Evolutionary conservation across 495 filamentous ascomycete genomes (phyloP).

Genomic region (Lasiosphaeria ovina): DNA sequence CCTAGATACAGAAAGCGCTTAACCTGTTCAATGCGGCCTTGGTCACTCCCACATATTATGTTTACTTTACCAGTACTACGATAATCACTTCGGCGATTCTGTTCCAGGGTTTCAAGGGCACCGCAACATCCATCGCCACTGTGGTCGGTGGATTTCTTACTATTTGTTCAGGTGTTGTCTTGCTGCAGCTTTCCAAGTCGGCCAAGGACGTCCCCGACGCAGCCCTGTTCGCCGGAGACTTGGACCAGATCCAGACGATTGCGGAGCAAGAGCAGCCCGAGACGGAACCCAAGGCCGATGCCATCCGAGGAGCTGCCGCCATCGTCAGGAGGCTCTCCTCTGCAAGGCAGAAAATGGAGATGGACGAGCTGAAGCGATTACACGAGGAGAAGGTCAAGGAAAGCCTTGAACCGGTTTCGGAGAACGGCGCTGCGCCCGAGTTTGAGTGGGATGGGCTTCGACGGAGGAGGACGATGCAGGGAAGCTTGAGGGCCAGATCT

Average conservation of each 20-base stretch:
- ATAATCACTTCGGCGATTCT: slow-evolving; percentile 91
- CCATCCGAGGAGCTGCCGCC: slow-evolving; percentile 87
- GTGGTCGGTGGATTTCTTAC: slow-evolving; percentile 91
- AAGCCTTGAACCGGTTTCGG: slow-evolving; percentile 66
- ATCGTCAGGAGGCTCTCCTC: slow-evolving; percentile 82
- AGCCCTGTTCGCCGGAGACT: slow-evolving; percentile 86
- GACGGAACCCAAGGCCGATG: slow-evolving; percentile 92
- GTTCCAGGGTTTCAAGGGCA: slow-evolving; percentile 93
- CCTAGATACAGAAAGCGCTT: slow-evolving; percentile 83
- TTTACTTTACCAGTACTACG: slow-evolving; percentile 93
- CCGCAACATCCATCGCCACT: slow-evolving; percentile 74
- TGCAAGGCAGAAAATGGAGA: slow-evolving; percentile 73
- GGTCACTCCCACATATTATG: slow-evolving; percentile 97
- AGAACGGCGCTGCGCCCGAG: slow-evolving; percentile 52
- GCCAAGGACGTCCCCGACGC: slow-evolving; percentile 95
- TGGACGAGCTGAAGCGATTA: slow-evolving; percentile 74
- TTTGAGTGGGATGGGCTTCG: slow-evolving; percentile 94
- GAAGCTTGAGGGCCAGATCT: slow-evolving; percentile 41
- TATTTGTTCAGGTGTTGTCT: slow-evolving; percentile 93
- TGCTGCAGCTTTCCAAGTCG: slow-evolving; percentile 95
- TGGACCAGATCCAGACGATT: slow-evolving; percentile 93
- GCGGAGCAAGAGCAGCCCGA: slow-evolving; percentile 93
- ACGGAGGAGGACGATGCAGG: slow-evolving; percentile 71
- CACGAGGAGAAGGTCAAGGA: slow-evolving; percentile 74
- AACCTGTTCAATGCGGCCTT: slow-evolving; percentile 97